A percentile compares a stretch with the other conserved stretches of the same genome.
These are phyloP conservation scores for Brassica incana DNA, from an alignment of 345 rosid genomes.

Conservation along the genomic window DNA sequence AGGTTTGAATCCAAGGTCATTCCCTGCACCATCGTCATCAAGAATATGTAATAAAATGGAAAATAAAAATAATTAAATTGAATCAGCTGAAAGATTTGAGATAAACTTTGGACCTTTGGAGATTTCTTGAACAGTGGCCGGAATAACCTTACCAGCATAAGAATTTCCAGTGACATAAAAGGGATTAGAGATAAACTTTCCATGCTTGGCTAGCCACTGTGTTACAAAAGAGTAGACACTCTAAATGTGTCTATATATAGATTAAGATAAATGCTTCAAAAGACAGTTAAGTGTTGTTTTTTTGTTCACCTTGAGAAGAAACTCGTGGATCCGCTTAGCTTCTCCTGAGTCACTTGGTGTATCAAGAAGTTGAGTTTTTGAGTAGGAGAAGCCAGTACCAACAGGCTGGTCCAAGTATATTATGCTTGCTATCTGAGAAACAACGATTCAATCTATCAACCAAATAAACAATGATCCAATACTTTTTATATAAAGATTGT, in stretches of 20 bases:
- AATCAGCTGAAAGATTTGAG: neutral
- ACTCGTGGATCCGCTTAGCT: constrained; percentile 44
- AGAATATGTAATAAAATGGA: neutral
- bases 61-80: neutral
- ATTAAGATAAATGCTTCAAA: neutral
- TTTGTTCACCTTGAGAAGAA: constrained; percentile 46
- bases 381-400: constrained; percentile 72
- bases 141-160: constrained; percentile 57
- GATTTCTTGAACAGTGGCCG: constrained; percentile 50
- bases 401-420: constrained; percentile 70
- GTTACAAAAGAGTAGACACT: neutral
- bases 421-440: constrained; percentile 50
- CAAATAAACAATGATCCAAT: constrained; percentile 24
- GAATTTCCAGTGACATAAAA: constrained; percentile 64
- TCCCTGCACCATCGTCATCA: constrained; percentile 47
- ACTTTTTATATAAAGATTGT: neutral
- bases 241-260: neutral
- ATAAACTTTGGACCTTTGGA: constrained; percentile 42
- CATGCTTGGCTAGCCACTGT: constrained; percentile 61
- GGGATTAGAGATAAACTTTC: constrained; percentile 48
- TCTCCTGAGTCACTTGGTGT: constrained; percentile 46
- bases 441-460: neutral
- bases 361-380: constrained; percentile 39
- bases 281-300: neutral
- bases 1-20: constrained; percentile 44